phyloP scores from a whole-genome alignment of 164 flowering plant species.

The Chimonanthus praecox region DNA sequence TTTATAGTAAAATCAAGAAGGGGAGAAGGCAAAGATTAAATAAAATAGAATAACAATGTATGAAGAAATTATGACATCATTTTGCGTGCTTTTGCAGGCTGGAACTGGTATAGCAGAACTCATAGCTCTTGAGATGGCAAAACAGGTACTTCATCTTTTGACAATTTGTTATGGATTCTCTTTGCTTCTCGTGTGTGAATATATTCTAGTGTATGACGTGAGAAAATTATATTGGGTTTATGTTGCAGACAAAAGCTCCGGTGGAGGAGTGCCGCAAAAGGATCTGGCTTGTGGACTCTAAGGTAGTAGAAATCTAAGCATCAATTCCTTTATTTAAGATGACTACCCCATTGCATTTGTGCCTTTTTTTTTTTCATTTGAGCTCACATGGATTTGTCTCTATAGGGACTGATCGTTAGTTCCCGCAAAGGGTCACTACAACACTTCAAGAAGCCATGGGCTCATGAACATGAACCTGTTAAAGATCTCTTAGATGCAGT shows the following conservation, averaged over 20 bases:
- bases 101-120: constrained; percentile 96
- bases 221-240: neutral
- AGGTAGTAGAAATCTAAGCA: constrained; percentile 36
- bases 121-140: constrained; percentile 82
- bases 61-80: neutral
- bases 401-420: constrained; percentile 84
- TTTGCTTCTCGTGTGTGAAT: neutral
- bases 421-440: constrained; percentile 78
- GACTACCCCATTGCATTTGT: neutral
- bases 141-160: constrained; percentile 38
- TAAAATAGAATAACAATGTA: neutral
- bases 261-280: constrained; percentile 75
- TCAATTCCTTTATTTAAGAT: neutral
- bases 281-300: constrained; percentile 94
- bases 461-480: constrained; percentile 90
- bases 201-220: neutral
- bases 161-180: neutral
- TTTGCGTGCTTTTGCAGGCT: constrained; percentile 46
- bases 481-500: constrained; percentile 68
- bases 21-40: neutral
- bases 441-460: constrained; percentile 98
- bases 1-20: neutral
- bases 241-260: constrained; percentile 61
- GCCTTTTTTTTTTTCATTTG: neutral
- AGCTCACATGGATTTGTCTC: neutral